Base-by-base conservation (phyloP, 2,329 filamentous ascomycete genomes). In the Ophiocordyceps camponoti-leonardi region DNA sequence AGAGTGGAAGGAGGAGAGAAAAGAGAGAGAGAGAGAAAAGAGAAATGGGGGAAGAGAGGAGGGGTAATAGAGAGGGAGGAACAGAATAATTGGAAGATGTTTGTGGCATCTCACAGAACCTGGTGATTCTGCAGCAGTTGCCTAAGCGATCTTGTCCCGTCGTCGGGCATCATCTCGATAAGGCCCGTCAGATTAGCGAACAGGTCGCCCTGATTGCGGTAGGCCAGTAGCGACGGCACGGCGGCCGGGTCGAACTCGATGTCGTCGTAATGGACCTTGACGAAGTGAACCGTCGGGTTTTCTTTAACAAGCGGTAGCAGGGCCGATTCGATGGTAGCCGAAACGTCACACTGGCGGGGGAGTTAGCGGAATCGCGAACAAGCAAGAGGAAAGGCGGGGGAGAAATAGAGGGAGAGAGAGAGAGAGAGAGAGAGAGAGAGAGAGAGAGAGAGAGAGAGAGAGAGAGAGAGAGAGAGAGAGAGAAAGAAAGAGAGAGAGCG, bases 241-340 rank as follows among this genome's bases (percentile, higher is more conserved):
- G 82, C 81, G 30, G 87, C 83, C 48, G 83, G 78, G 60, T 95
- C 86, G 70, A 96, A 94, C 61, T 96, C 88, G 35, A 94, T 93
- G 48, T 94, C 88, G 50, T 84, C 80, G 59, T 86, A 86, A 63
- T 94, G 81, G 43, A 96, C 75, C 66, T 90, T 93, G 66, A 96
- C 75, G 58, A 98, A 96, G 57, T 85, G 86, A 31, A 84, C 75
- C 11, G 78, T 74, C 20, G 77, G 71, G 58, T 94, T 71, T 49
- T 75, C 69, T 49, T 72, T 69, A 40, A 94, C 86, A 26, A 96
- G 71, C 1, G 82, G 81, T 45, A 72, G 66, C 54, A 98, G 71
- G 44, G 83, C 87, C 39, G 79, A 73, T 60, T 94, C 86, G 49
- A 95, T 81, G 47, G 86, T 74, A 40, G 74, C 68, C 42, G 85